Base-by-base conservation (phyloP, 176 grass and related monocot genomes). In the Oryza meyeriana region DNA sequence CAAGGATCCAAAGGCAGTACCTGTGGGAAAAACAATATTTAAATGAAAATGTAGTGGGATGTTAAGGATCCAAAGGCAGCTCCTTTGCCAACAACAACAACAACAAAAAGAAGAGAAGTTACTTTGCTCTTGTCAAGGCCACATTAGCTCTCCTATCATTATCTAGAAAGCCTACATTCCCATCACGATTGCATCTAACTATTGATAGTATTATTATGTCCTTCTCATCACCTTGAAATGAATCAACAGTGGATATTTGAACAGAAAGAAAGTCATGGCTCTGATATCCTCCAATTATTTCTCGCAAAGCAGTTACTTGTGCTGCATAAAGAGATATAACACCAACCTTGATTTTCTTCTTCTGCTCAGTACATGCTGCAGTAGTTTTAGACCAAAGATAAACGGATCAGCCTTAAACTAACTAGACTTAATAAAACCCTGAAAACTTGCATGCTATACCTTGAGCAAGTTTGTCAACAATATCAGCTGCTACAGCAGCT, bases 271-370 rank as follows among this genome's bases (percentile, higher is more conserved):
- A 85, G 11, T 38, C 22, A 14, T 77, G 27, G 5, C 71, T 77
- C 17, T 69, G 5, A 72, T 65, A 52, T 12, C 7, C 64, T 35
- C 41, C 9, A 48, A 85, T 20, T 44, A 64, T 84, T 22, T 82
- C n/a, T 83, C 79, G 25, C 45, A 94, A 79, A 44, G 82, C 29
- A 20, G 16, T 76, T 35, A 93, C 91, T 85, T 93, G 87, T 24
- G 91, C 81, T 22, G 30, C n/a, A 79, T 93, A 93, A 12, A 39
- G 77, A 0, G 84, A 88, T 81, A 93, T 74, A 66, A 93, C 36
- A 25, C 85, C 88, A 11, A 93, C 81, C 8, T 55, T 87, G 4
- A 77, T 28, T 50, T 17, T 30, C 26, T 71, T 34, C 13, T 25
- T 61, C 25, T n/a, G 2, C 5, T 68, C 10, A 17, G 5, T 2